phyloP scores from a whole-genome alignment of 768 basidiomycete species.

The Serendipita sp. region DNA sequence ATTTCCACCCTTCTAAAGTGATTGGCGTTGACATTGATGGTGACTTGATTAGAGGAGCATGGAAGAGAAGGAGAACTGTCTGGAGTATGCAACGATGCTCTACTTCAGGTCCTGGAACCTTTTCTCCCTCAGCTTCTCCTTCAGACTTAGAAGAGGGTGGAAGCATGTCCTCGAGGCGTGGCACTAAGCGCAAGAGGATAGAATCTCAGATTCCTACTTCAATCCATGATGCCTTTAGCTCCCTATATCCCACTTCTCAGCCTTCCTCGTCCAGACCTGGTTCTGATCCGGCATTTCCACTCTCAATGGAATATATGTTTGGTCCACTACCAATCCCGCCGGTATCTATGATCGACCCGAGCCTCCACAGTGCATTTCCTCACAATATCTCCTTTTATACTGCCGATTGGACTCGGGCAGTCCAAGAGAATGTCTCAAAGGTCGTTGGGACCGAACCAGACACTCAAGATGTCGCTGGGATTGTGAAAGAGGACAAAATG shows the following conservation, averaged over 20 bases:
- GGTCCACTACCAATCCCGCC: conserved; percentile 55
- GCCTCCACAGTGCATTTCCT: conserved; percentile 37
- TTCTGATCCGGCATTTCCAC: conserved; percentile 45
- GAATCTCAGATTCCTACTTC: background rate
- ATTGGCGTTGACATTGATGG: conserved; percentile 79
- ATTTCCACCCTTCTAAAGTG: conserved; percentile 44
- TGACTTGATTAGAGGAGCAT: conserved; percentile 54
- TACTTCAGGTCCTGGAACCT: background rate
- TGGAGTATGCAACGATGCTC: conserved; percentile 52
- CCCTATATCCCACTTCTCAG: background rate
- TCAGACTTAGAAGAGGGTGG: conserved; percentile 11
- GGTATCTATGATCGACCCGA: conserved; percentile 16
- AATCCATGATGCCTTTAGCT: background rate
- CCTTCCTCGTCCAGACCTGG: background rate
- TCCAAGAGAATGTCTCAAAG: conserved; percentile 25
- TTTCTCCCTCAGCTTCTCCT: background rate
- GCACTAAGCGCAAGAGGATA: conserved; percentile 14
- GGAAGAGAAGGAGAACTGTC: conserved; percentile 49
- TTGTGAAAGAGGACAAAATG: conserved; percentile 26
- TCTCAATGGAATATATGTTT: conserved; percentile 58
- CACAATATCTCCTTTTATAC: conserved; percentile 61
- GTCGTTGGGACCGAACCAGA: background rate
- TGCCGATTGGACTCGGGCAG: conserved; percentile 55
- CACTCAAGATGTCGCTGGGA: background rate
- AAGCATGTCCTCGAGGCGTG: conserved; percentile 12